phyloP scores from a whole-genome alignment of 2,329 filamentous ascomycete genomes.

The Beauveria caledonica region DNA sequence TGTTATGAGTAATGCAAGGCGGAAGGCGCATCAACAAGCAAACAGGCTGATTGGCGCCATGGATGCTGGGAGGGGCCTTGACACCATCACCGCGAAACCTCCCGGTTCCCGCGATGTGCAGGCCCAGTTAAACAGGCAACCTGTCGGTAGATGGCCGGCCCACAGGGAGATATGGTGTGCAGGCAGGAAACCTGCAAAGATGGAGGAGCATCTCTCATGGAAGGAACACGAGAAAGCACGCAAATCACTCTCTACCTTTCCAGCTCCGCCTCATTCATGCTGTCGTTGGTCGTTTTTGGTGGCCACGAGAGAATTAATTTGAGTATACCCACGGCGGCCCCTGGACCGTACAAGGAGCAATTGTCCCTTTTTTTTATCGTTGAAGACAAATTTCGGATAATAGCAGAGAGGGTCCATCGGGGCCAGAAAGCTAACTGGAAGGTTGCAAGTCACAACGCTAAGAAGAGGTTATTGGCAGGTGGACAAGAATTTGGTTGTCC shows the following conservation, averaged over 20 bases:
- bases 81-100: neutral
- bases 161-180: neutral
- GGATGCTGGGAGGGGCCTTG: constrained; percentile 1
- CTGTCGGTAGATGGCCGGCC: neutral
- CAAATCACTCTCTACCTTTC: neutral
- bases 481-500: no score
- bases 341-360: neutral
- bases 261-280: neutral
- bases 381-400: neutral
- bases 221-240: neutral
- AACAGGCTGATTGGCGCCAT: neutral
- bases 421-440: neutral
- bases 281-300: neutral
- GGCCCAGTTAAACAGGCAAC: neutral
- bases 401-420: neutral
- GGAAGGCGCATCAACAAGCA: no score
- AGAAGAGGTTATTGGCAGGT: neutral
- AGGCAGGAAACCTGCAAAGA: neutral
- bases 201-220: no score
- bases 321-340: neutral
- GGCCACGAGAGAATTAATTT: neutral
- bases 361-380: neutral
- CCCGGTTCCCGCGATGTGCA: constrained; percentile 4
- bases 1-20: no score
- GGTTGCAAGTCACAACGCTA: neutral